Conservation (phyloP, 257 asterid species). For the Dorcoceras hygrometricum region DNA sequence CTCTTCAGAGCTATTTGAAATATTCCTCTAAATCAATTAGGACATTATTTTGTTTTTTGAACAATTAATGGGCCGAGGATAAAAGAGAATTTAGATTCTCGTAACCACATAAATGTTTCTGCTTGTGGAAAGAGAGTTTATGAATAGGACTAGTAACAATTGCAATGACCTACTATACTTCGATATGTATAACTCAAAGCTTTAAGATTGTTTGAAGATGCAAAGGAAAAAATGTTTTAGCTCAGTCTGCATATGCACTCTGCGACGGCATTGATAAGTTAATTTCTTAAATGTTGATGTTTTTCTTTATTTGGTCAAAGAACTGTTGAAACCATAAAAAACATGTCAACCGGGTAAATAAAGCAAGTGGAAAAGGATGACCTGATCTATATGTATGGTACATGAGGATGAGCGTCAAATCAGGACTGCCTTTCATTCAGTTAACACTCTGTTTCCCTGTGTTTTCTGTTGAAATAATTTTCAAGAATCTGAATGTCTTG, state of each 20-base stretch:
- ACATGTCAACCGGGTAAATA: neutral
- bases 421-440: conserved; percentile 6
- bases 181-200: neutral
- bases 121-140: neutral
- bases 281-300: neutral
- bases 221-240: neutral
- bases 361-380: neutral
- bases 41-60: neutral
- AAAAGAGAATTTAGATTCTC: conserved; percentile 4
- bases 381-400: neutral
- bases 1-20: conserved; percentile 11
- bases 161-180: neutral
- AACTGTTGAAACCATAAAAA: conserved; percentile 8
- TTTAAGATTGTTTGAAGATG: neutral
- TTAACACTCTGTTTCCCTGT: neutral
- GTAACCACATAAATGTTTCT: neutral
- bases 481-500: conserved; percentile 26
- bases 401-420: conserved; percentile 11
- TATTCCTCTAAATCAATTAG: conserved; percentile 10
- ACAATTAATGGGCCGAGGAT: neutral
- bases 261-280: neutral
- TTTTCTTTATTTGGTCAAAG: neutral
- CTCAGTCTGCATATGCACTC: conserved; percentile 12
- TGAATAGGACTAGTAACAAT: neutral
- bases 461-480: conserved; percentile 9